Percentiles rank a stretch among this genome's conserved stretches.
These are phyloP conservation scores for Bryoerythrophyllum caledonicum DNA, from an alignment of 225 moss, liverwort and hornwort species.

Conservation along the genomic window DNA sequence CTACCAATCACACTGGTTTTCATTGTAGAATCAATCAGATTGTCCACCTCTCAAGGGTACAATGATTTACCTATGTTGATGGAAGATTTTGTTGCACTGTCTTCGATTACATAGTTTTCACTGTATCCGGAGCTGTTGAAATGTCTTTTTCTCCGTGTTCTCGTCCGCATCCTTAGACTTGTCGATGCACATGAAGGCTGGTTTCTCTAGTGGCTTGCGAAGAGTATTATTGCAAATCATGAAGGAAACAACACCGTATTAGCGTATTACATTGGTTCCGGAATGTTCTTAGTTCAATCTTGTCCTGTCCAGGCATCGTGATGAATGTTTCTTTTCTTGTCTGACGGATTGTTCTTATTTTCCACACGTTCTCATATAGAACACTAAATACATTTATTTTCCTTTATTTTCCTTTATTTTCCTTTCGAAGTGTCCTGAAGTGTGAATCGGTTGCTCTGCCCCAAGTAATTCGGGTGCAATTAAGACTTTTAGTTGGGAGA, in stretches of 20 bases:
- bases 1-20: conserved; percentile 7
- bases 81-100: background rate
- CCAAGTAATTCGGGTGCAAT: background rate
- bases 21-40: background rate
- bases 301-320: background rate
- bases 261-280: background rate
- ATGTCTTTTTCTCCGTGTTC: background rate
- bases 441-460: background rate
- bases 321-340: background rate
- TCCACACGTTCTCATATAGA: background rate
- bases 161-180: background rate
- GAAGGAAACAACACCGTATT: background rate
- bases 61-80: background rate
- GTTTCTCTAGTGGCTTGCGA: background rate
- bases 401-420: no score
- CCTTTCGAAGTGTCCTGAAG: background rate
- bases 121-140: background rate
- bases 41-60: conserved; percentile 1
- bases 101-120: background rate
- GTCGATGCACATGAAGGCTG: background rate
- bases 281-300: background rate
- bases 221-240: background rate
- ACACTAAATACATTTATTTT: background rate
- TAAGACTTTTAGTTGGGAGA: background rate
- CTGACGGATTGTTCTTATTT: background rate